phyloP scores from a whole-genome alignment of 2,329 filamentous ascomycete species.

The Fusarium ambrosium region DNA sequence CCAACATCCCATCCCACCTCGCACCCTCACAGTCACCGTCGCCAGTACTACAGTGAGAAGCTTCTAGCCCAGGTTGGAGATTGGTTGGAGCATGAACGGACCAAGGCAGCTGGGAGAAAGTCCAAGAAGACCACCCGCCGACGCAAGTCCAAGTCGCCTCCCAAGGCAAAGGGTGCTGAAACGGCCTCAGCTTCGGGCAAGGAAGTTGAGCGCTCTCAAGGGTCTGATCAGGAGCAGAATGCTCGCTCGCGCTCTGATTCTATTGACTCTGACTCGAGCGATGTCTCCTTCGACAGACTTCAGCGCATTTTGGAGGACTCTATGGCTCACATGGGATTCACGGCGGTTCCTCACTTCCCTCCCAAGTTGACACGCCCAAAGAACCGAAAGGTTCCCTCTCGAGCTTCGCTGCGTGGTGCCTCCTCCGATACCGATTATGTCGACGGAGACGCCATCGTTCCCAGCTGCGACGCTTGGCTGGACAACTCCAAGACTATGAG shows the following conservation, averaged over 20 bases:
- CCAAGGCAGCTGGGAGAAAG: constrained; percentile 68
- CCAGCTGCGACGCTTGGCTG: constrained; percentile 84
- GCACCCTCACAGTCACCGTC: constrained; percentile 50
- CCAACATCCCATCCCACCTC: constrained; percentile 36
- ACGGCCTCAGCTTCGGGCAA: constrained; percentile 20
- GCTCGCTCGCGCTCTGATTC: constrained; percentile 63
- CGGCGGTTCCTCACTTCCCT: constrained; percentile 58
- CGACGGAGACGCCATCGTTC: constrained; percentile 86
- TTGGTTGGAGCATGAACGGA: constrained; percentile 87
- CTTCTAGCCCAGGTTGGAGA: constrained; percentile 81
- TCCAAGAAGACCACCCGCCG: constrained; percentile 53
- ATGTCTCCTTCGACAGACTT: constrained; percentile 82
- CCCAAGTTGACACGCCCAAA: constrained; percentile 60
- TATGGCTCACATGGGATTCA: constrained; percentile 67
- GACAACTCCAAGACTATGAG: constrained; percentile 92
- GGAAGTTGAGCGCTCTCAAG: constrained; percentile 28
- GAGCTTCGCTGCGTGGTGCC: constrained; percentile 59
- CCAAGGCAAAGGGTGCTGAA: constrained; percentile 41
- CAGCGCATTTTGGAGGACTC: constrained; percentile 83
- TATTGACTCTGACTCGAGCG: constrained; percentile 74
- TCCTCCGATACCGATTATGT: constrained; percentile 89
- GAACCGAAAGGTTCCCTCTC: constrained; percentile 48
- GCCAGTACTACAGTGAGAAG: constrained; percentile 63
- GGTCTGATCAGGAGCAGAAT: constrained; percentile 37
- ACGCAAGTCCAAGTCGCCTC: constrained; percentile 58